Conservation (phyloP, 225 moss, liverwort and hornwort genomes). For the Bryum argenteum region DNA sequence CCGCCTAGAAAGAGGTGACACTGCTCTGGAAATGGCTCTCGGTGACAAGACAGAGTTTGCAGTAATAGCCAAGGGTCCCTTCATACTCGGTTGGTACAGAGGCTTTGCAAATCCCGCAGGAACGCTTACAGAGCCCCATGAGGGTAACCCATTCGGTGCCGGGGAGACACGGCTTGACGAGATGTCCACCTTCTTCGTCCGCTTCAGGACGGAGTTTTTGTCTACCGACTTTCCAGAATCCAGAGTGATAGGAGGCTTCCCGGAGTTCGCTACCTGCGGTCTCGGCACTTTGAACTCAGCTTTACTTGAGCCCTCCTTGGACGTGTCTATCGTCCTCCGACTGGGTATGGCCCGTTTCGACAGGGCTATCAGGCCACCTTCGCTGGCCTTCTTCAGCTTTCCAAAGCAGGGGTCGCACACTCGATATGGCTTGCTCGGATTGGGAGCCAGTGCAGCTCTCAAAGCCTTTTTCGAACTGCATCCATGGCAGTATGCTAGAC, state of each 20-base stretch:
- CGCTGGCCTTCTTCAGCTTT: slow-evolving; percentile 84
- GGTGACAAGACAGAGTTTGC: slow-evolving; percentile 58
- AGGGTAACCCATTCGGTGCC: slow-evolving; percentile 67
- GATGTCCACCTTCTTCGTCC: slow-evolving; percentile 71
- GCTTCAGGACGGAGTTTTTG: slow-evolving; percentile 46
- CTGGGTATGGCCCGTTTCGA: background rate
- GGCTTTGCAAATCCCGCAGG: slow-evolving; percentile 74
- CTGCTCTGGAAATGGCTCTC: slow-evolving; percentile 74
- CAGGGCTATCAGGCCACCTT: slow-evolving; percentile 35
- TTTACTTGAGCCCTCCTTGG: slow-evolving; percentile 72
- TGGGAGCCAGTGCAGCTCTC: slow-evolving; percentile 87
- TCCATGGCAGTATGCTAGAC: slow-evolving; percentile 80
- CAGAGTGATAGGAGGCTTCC: slow-evolving; percentile 63
- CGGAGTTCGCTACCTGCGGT: slow-evolving; percentile 50
- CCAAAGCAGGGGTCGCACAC: slow-evolving; percentile 90
- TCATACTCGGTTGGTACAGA: slow-evolving; percentile 54
- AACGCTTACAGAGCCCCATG: slow-evolving; percentile 91
- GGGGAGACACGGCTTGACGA: slow-evolving; percentile 88
- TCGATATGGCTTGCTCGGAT: slow-evolving; percentile 73
- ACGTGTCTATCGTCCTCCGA: slow-evolving; percentile 52
- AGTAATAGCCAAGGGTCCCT: slow-evolving; percentile 37
- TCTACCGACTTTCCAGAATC: slow-evolving; percentile 67
- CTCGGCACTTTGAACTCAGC: slow-evolving; percentile 60
- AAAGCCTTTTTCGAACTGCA: slow-evolving; percentile 96
- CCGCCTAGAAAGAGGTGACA: slow-evolving; percentile 85